Conservation (phyloP, 2,329 filamentous ascomycete species). For the Immersiporthe knoxdaviesiana region DNA sequence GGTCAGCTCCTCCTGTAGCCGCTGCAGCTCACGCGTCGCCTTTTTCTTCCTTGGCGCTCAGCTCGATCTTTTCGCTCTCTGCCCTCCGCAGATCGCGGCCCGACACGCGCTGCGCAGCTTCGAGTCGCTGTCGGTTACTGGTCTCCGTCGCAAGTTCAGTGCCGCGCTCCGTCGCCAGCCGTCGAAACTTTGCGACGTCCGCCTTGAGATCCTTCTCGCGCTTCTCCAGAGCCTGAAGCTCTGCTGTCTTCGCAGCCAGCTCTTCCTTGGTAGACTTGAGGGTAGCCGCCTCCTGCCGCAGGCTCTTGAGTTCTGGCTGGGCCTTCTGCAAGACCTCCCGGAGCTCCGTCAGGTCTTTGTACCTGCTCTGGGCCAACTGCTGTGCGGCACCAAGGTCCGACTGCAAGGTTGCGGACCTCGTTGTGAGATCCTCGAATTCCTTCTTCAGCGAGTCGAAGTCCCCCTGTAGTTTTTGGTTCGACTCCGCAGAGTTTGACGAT, state of each 20-base stretch:
- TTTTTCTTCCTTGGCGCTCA: constrained; percentile 76
- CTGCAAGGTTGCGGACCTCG: constrained; percentile 70
- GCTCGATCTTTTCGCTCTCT: constrained; percentile 79
- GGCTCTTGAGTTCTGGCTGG: constrained; percentile 79
- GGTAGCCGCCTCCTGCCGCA: constrained; percentile 76
- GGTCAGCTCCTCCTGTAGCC: constrained; percentile 72
- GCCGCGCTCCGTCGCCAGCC: constrained; percentile 73
- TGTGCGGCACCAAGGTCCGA: constrained; percentile 85
- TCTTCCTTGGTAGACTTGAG: constrained; percentile 78
- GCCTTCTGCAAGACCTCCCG: constrained; percentile 80
- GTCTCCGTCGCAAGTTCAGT: constrained; percentile 76
- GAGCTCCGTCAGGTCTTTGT: constrained; percentile 83
- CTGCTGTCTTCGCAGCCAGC: constrained; percentile 58
- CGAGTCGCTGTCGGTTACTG: constrained; percentile 70
- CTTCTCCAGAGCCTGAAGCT: constrained; percentile 77
- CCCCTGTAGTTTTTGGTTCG: constrained; percentile 58
- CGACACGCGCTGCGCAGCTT: constrained; percentile 75
- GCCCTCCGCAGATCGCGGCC: constrained; percentile 78
- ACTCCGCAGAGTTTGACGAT: constrained; percentile 41
- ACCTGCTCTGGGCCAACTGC: constrained; percentile 82
- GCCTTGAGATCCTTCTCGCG: constrained; percentile 79
- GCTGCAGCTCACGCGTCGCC: constrained; percentile 68
- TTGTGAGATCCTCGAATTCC: constrained; percentile 70
- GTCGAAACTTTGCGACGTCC: constrained; percentile 72
- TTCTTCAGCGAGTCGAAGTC: constrained; percentile 61